Conservation (phyloP, 129 eudicot species). For the Dittrichia graveolens region DNA sequence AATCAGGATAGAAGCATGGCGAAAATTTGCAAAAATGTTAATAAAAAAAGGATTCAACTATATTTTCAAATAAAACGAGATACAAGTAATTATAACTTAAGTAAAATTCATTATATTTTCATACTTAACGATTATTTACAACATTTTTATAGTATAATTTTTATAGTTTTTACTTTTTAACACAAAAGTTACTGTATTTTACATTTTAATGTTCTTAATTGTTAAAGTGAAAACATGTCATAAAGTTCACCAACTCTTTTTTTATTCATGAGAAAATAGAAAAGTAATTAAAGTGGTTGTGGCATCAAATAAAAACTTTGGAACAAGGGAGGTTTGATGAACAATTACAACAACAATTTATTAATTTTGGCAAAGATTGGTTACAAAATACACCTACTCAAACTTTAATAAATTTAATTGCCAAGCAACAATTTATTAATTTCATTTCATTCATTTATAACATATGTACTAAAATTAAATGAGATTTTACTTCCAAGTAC, state of each 20-base stretch:
- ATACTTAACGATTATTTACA: too few relatives aligned
- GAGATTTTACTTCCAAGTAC: slow-evolving; percentile 17
- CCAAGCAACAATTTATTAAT: neutral
- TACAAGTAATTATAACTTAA: too few relatives aligned
- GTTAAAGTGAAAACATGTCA: neutral
- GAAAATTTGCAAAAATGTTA: too few relatives aligned
- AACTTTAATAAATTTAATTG: slow-evolving; percentile 21
- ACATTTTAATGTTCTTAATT: neutral
- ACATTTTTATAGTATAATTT: too few relatives aligned
- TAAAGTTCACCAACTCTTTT: neutral
- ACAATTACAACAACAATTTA: slow-evolving; percentile 23
- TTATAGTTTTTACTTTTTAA: neutral
- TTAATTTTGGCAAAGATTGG: slow-evolving; percentile 24
- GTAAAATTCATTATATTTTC: too few relatives aligned
- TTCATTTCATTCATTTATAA: neutral
- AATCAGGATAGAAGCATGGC: too few relatives aligned
- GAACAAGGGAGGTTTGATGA: slow-evolving; percentile 15
- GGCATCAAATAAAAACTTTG: slow-evolving; percentile 24
- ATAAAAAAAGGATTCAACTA: too few relatives aligned
- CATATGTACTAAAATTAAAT: slow-evolving; percentile 16
- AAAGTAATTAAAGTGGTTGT: slow-evolving; percentile 1
- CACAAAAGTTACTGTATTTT: neutral
- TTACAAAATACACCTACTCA: slow-evolving; percentile 28
- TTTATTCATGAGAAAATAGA: slow-evolving; percentile 6
- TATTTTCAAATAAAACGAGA: too few relatives aligned